A percentile compares a stretch with the other conserved stretches of the same genome.
These are phyloP conservation scores for Globisporangium radiosum DNA, from an alignment of 352 stramenopile genomes.

Conservation along the genomic window DNA sequence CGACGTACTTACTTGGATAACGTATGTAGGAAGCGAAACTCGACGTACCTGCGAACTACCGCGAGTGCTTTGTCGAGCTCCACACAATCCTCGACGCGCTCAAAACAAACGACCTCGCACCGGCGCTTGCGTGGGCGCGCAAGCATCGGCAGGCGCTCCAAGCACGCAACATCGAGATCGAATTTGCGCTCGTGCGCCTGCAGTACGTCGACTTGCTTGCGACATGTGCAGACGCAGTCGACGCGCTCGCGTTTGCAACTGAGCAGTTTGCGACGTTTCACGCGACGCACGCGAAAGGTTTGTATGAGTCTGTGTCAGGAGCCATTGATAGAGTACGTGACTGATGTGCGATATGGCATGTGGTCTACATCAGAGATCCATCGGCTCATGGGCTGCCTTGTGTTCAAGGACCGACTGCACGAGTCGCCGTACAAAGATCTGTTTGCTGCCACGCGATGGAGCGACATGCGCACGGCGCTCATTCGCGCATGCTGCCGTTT, in stretches of 20 bases:
- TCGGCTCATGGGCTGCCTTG: slow-evolving; percentile 71
- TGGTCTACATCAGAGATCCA: slow-evolving; percentile 39
- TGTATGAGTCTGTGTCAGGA: not conserved
- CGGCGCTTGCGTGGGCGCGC: slow-evolving; percentile 61
- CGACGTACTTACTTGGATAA: not conserved
- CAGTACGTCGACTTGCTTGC: slow-evolving; percentile 78
- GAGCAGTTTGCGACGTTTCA: slow-evolving; percentile 62
- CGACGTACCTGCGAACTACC: slow-evolving; percentile 38
- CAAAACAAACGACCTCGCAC: slow-evolving; percentile 53
- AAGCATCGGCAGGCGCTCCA: slow-evolving; percentile 45
- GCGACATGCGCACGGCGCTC: slow-evolving; percentile 60
- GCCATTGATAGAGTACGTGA: not conserved
- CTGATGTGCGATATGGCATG: not conserved
- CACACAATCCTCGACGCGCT: slow-evolving; percentile 60
- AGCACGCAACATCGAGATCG: slow-evolving; percentile 54
- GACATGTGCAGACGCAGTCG: slow-evolving; percentile 53
- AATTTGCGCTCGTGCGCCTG: slow-evolving; percentile 80
- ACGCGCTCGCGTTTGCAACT: slow-evolving; percentile 59
- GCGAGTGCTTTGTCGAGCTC: slow-evolving; percentile 63
- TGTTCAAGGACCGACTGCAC: slow-evolving; percentile 68
- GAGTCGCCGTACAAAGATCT: slow-evolving; percentile 80
- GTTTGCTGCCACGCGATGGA: slow-evolving; percentile 61
- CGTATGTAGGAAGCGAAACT: slow-evolving; percentile 46
- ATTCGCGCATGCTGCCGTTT: slow-evolving; percentile 71
- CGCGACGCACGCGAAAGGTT: slow-evolving; percentile 43